These are phyloP conservation scores for Phlebiopsis gigantea DNA, from an alignment of 768 basidiomycete species.

Conservation along the genomic window DNA sequence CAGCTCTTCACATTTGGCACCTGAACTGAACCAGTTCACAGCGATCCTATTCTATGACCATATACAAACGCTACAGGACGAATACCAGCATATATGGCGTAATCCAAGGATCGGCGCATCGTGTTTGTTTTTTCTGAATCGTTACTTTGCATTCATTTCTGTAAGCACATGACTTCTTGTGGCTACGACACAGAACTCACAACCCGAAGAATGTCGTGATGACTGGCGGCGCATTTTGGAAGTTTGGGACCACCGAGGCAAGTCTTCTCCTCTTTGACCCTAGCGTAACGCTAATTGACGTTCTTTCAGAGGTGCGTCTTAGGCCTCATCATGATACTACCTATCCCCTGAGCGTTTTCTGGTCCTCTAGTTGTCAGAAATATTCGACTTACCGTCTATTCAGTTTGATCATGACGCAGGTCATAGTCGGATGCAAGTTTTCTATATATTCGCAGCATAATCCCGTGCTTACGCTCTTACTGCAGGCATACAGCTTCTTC, in stretches of 20 bases:
- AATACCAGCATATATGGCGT: conserved; percentile 17
- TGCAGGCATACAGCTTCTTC: conserved; percentile 34
- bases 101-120: conserved; percentile 13
- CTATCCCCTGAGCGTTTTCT: neutral
- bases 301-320: neutral
- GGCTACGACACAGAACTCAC: neutral
- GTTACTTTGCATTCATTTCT: conserved; percentile 16
- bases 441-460: neutral
- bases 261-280: neutral
- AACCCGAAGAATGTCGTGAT: neutral
- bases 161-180: neutral
- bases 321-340: neutral
- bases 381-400: conserved; percentile 37
- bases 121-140: conserved; percentile 20
- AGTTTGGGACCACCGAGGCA: neutral
- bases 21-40: no score
- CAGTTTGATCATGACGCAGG: conserved; percentile 38
- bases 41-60: conserved; percentile 10
- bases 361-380: conserved; percentile 31
- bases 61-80: conserved; percentile 8
- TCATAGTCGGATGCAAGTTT: conserved; percentile 41
- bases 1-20: neutral
- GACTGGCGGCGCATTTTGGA: neutral
- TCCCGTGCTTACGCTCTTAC: conserved; percentile 21
- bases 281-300: no score